These are phyloP conservation scores for Trichophyton schoenleinii DNA, from an alignment of 2,329 filamentous ascomycete genomes.

Conservation along the genomic window DNA sequence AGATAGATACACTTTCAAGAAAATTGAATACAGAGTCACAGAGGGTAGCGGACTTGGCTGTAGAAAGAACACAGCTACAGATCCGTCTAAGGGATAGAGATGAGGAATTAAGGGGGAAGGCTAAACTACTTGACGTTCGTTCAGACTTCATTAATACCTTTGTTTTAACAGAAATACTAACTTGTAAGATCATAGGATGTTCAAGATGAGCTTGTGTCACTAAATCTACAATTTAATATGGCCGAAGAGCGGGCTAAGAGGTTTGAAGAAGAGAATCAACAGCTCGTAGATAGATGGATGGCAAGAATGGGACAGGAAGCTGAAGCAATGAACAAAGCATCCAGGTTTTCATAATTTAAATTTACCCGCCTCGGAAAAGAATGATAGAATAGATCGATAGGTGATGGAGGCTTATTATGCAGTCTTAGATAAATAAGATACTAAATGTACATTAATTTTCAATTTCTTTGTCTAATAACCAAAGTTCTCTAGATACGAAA, in stretches of 20 bases:
- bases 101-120: constrained; percentile 73
- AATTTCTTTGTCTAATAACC: background rate
- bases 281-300: constrained; percentile 87
- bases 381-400: background rate
- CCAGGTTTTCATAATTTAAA: constrained; percentile 31
- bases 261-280: constrained; percentile 70
- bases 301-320: constrained; percentile 73
- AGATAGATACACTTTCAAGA: constrained; percentile 51
- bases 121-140: constrained; percentile 62
- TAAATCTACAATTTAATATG: constrained; percentile 80
- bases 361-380: background rate
- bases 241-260: constrained; percentile 62
- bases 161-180: background rate
- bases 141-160: background rate
- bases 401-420: background rate
- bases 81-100: constrained; percentile 65
- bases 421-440: background rate
- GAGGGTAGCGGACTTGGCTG: constrained; percentile 49
- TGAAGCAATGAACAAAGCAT: constrained; percentile 64
- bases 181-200: constrained; percentile 45
- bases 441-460: background rate
- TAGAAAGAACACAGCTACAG: constrained; percentile 49
- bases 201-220: constrained; percentile 81
- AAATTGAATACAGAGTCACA: constrained; percentile 49
- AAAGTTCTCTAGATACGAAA: background rate